Conservation (phyloP, 1,284 basidiomycete genomes). For the Malassezia furfur region DNA sequence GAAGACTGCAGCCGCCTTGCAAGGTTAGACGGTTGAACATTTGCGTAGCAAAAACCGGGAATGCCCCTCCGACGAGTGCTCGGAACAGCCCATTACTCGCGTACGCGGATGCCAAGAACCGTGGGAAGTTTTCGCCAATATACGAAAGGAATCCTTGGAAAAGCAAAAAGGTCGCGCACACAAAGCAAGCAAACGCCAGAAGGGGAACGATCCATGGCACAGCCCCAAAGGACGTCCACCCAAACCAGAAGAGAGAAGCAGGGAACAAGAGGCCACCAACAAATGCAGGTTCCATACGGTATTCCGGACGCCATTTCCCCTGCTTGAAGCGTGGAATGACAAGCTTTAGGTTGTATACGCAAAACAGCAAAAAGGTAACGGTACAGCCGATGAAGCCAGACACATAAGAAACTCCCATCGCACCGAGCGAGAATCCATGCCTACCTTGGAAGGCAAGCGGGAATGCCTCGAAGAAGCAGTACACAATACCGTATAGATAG, state of each 20-base stretch:
- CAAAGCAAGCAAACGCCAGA: slow-evolving; percentile 33
- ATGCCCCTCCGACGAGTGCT: slow-evolving; percentile 19
- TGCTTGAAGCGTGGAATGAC: too few relatives aligned
- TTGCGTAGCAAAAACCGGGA: slow-evolving; percentile 15
- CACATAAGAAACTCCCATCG: too few relatives aligned
- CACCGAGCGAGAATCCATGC: too few relatives aligned
- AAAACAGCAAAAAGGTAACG: too few relatives aligned
- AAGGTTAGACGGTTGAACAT: slow-evolving; percentile 9
- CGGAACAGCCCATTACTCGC: slow-evolving; percentile 24
- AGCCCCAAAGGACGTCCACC: slow-evolving; percentile 39
- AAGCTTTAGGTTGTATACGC: too few relatives aligned
- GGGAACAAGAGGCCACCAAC: slow-evolving; percentile 63
- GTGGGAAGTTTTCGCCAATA: slow-evolving; percentile 4
- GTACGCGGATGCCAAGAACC: slow-evolving; percentile 18
- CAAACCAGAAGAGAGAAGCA: slow-evolving; percentile 57
- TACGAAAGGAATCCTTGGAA: slow-evolving; percentile 10
- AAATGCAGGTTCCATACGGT: slow-evolving; percentile 48
- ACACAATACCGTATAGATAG: too few relatives aligned
- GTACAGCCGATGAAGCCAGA: too few relatives aligned
- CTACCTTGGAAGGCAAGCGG: too few relatives aligned
- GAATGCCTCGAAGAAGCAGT: too few relatives aligned
- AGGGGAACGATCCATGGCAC: slow-evolving; percentile 45
- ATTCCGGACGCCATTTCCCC: too few relatives aligned
- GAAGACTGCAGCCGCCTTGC: slow-evolving; percentile 12
- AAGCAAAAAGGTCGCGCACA: slow-evolving; percentile 9